Evolutionary conservation across 2,329 filamentous ascomycete species (phyloP).

Genomic region (Amesomyces nigricolor): DNA sequence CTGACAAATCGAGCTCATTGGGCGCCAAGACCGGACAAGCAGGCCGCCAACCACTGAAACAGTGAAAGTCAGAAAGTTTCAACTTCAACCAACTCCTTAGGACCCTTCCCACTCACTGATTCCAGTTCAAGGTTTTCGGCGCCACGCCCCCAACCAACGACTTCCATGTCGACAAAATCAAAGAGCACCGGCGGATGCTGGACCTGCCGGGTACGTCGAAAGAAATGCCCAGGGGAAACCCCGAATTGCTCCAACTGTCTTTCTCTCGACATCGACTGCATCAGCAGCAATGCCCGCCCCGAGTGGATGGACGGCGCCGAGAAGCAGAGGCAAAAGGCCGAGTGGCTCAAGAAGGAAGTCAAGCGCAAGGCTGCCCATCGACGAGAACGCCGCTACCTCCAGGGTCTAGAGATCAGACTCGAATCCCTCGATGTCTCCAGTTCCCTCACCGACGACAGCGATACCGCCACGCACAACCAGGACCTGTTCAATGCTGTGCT

Average conservation of each 20-base stretch:
- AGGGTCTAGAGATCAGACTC: constrained; percentile 33
- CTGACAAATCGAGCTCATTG: too few relatives aligned
- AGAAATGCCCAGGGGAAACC: constrained; percentile 49
- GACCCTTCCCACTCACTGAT: too few relatives aligned
- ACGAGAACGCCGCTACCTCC: constrained; percentile 44
- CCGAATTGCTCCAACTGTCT: constrained; percentile 48
- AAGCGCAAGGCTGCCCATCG: constrained; percentile 48
- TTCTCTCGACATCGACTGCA: constrained; percentile 51
- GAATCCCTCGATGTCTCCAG: constrained; percentile 26
- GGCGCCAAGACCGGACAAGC: too few relatives aligned
- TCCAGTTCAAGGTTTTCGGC: too few relatives aligned
- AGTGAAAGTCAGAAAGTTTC: too few relatives aligned
- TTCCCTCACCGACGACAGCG: constrained; percentile 19
- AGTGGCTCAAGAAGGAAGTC: constrained; percentile 51
- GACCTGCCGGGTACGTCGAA: constrained; percentile 56
- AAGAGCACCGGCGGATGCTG: constrained; percentile 49
- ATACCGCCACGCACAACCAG: background rate
- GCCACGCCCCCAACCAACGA: too few relatives aligned
- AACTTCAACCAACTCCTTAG: too few relatives aligned
- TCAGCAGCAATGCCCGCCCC: constrained; percentile 47
- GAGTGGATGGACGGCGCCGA: constrained; percentile 53
- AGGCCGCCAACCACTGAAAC: too few relatives aligned
- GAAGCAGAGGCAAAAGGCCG: constrained; percentile 46
- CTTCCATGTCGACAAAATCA: constrained; percentile 27
- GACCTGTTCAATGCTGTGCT: background rate